phyloP scores from a whole-genome alignment of 2,329 filamentous ascomycete species.

The Cryphonectria parasitica region DNA sequence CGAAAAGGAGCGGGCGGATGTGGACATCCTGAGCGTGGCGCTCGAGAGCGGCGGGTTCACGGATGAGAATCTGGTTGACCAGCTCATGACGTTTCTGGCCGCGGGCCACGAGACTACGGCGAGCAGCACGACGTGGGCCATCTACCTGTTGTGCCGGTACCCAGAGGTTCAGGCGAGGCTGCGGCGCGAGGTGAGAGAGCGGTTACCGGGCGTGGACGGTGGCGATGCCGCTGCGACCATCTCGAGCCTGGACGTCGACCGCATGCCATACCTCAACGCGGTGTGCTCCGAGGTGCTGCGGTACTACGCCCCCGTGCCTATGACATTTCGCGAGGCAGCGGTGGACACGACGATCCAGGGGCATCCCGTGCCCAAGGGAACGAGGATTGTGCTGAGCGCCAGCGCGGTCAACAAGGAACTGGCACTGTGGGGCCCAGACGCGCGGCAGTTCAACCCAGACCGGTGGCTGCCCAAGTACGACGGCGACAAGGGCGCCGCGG shows the following conservation, averaged over 20 bases:
- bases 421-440: slow-evolving; percentile 76
- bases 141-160: slow-evolving; percentile 70
- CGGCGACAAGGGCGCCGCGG: slow-evolving; percentile 52
- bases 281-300: slow-evolving; percentile 79
- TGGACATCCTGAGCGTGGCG: slow-evolving; percentile 82
- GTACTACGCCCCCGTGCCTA: slow-evolving; percentile 70
- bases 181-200: slow-evolving; percentile 67
- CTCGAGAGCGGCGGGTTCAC: slow-evolving; percentile 75
- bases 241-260: slow-evolving; percentile 65
- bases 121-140: slow-evolving; percentile 74
- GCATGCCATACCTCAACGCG: slow-evolving; percentile 78
- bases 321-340: slow-evolving; percentile 69
- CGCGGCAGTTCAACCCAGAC: slow-evolving; percentile 76
- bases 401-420: slow-evolving; percentile 72
- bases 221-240: slow-evolving; percentile 46
- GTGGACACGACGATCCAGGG: slow-evolving; percentile 67
- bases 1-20: slow-evolving; percentile 51
- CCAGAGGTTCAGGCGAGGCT: slow-evolving; percentile 68
- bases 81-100: slow-evolving; percentile 88
- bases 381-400: slow-evolving; percentile 66
- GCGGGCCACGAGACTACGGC: slow-evolving; percentile 84
- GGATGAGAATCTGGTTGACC: slow-evolving; percentile 81
- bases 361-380: slow-evolving; percentile 70
- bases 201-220: slow-evolving; percentile 55
- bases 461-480: slow-evolving; percentile 64